A percentile compares a stretch with the other conserved stretches of the same genome.
These are phyloP conservation scores for Lodderomyces beijingensis DNA, from an alignment of 1,139 yeast species.

Conservation along the genomic window DNA sequence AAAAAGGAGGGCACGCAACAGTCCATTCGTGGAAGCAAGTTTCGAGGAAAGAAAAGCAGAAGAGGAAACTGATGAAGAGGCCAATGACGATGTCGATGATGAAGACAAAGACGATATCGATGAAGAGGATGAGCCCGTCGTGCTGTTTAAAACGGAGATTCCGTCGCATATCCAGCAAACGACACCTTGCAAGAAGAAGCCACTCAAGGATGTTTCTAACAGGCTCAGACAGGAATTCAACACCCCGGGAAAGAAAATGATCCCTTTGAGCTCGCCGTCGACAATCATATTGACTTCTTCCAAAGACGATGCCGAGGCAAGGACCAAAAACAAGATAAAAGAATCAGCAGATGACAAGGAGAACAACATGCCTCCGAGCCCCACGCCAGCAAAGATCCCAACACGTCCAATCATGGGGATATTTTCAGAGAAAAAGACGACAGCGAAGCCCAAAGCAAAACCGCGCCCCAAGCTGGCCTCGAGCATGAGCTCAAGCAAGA, in stretches of 20 bases:
- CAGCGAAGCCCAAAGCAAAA: constrained; percentile 7
- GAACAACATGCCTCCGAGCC: constrained; percentile 27
- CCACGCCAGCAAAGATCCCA: constrained; percentile 36
- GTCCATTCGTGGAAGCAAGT: too few relatives aligned
- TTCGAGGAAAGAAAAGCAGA: constrained; percentile 9
- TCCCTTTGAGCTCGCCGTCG: constrained; percentile 26
- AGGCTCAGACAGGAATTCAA: constrained; percentile 17
- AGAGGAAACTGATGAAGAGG: constrained; percentile 6
- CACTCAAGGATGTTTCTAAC: constrained; percentile 24
- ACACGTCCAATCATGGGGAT: constrained; percentile 38
- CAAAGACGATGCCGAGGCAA: constrained; percentile 4
- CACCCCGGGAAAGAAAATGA: constrained; percentile 22
- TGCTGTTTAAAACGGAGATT: not conserved
- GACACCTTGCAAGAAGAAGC: constrained; percentile 28
- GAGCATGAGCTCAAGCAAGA: not conserved
- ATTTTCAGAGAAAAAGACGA: constrained; percentile 28
- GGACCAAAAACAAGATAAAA: constrained; percentile 3
- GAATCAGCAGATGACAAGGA: constrained; percentile 2
- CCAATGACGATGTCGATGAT: constrained; percentile 8
- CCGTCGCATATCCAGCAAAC: constrained; percentile 14
- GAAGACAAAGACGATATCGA: constrained; percentile 5
- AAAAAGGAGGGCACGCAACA: constrained; percentile 11
- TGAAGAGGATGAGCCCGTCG: constrained; percentile 3
- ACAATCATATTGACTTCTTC: constrained; percentile 25
- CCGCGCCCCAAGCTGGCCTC: constrained; percentile 3